Percentiles rank a stretch among this genome's conserved stretches.
phyloP scores from a whole-genome alignment of 768 basidiomycete genomes.

The Pholiota molesta region DNA sequence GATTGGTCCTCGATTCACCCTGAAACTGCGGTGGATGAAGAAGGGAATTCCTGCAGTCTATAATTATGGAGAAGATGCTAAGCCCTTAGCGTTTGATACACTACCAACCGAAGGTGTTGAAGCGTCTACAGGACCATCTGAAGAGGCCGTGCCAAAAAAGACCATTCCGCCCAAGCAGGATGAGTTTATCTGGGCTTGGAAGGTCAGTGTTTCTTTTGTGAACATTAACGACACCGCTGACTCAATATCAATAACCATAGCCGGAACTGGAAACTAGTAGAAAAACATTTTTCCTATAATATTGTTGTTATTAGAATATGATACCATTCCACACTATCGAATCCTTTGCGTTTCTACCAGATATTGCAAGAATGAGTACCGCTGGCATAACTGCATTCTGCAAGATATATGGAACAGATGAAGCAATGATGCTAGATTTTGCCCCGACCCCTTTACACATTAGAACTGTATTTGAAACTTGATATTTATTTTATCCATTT shows the following conservation, averaged over 20 bases:
- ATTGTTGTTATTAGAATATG: background rate
- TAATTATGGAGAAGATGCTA: constrained; percentile 64
- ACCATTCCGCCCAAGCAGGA: constrained; percentile 67
- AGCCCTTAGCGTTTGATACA: constrained; percentile 56
- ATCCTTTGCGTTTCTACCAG: no score
- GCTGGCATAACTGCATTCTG: no score
- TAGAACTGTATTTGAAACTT: no score
- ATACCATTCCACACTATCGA: no score
- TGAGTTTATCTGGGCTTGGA: constrained; percentile 89
- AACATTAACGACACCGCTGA: background rate
- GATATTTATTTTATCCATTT: no score
- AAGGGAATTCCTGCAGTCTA: constrained; percentile 86
- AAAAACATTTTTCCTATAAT: constrained; percentile 85
- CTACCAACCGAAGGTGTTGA: constrained; percentile 33
- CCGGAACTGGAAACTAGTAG: constrained; percentile 93
- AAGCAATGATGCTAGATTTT: no score
- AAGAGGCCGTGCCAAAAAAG: constrained; percentile 31
- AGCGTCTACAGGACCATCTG: constrained; percentile 24
- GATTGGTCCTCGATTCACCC: constrained; percentile 96
- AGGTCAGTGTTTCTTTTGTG: constrained; percentile 51
- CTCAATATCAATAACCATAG: constrained; percentile 40
- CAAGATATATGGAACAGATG: no score
- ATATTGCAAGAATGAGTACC: no score
- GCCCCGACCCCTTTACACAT: no score
- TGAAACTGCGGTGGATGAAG: constrained; percentile 88